Evolutionary conservation across 2,329 filamentous ascomycete genomes (phyloP).

Genomic region (Claviceps purpurea): DNA sequence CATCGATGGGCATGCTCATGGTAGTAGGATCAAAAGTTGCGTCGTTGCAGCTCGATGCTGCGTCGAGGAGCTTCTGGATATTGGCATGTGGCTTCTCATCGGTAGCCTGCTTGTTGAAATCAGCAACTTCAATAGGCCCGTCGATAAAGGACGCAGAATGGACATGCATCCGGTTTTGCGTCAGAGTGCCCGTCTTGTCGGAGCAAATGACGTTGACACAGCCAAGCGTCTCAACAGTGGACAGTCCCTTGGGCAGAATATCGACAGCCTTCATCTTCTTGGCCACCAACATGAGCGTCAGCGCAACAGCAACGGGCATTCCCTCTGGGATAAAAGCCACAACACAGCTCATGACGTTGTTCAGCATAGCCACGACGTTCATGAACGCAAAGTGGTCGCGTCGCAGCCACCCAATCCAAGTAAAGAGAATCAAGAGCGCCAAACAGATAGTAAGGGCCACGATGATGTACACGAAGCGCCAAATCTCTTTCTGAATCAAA

Average conservation of each 20-base stretch:
- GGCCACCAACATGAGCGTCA: slow-evolving; percentile 30
- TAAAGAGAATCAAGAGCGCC: slow-evolving; percentile 28
- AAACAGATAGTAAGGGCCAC: slow-evolving; percentile 24
- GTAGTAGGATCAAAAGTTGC: slow-evolving; percentile 27
- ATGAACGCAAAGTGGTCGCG: slow-evolving; percentile 24
- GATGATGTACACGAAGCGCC: slow-evolving; percentile 30
- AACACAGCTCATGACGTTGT: slow-evolving; percentile 31
- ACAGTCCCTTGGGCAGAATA: slow-evolving; percentile 27
- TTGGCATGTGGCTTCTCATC: slow-evolving; percentile 7
- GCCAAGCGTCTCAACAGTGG: slow-evolving; percentile 28
- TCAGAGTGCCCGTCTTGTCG: slow-evolving; percentile 29
- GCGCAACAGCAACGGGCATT: slow-evolving; percentile 24
- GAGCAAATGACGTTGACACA: slow-evolving; percentile 31
- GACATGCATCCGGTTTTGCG: slow-evolving; percentile 31
- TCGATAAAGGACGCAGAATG: slow-evolving; percentile 25
- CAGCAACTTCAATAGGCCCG: slow-evolving; percentile 13
- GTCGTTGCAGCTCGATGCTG: slow-evolving; percentile 27
- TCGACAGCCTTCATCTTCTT: slow-evolving; percentile 28
- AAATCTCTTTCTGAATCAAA: slow-evolving; percentile 28
- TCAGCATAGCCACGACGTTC: slow-evolving; percentile 28
- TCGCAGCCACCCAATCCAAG: slow-evolving; percentile 29
- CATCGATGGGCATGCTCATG: slow-evolving; percentile 19
- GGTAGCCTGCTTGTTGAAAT: slow-evolving; percentile 12
- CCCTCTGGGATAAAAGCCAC: slow-evolving; percentile 28
- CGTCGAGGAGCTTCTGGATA: slow-evolving; percentile 14